phyloP scores from a whole-genome alignment of 495 filamentous ascomycete genomes.

The Penicillium antarcticum region DNA sequence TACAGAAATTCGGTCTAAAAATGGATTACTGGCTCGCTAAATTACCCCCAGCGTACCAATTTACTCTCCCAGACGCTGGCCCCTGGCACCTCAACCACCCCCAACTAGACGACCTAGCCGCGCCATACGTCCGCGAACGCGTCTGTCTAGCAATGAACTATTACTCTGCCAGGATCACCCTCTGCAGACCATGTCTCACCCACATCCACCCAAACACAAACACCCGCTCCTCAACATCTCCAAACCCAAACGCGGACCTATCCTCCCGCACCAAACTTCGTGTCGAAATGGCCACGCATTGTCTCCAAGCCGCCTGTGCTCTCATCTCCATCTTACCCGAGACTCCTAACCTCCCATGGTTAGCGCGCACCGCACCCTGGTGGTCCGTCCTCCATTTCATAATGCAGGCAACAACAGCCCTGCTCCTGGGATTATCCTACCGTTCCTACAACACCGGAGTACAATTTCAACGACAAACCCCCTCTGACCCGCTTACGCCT shows the following conservation, averaged over 20 bases:
- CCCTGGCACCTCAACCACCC: constrained; percentile 17
- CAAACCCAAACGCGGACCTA: constrained; percentile 19
- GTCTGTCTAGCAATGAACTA: constrained; percentile 51
- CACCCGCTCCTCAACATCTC: neutral
- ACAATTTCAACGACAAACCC: too few species aligned
- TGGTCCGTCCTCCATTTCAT: constrained; percentile 61
- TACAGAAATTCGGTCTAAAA: constrained; percentile 39
- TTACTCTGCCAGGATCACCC: constrained; percentile 52
- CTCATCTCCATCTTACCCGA: constrained; percentile 51
- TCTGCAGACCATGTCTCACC: constrained; percentile 57
- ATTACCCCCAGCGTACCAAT: constrained; percentile 45
- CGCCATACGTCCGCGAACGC: constrained; percentile 22
- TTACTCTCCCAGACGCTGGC: constrained; percentile 25
- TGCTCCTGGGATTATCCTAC: constrained; percentile 52
- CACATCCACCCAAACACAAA: constrained; percentile 3
- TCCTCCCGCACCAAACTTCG: constrained; percentile 41
- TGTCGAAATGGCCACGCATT: constrained; percentile 46
- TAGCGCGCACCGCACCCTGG: constrained; percentile 54
- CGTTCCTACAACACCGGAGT: constrained; percentile 2
- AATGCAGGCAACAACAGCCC: constrained; percentile 57
- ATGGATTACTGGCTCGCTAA: constrained; percentile 52
- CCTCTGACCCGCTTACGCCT: neutral
- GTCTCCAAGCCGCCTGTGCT: constrained; percentile 53
- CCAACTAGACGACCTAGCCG: constrained; percentile 12
- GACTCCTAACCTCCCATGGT: constrained; percentile 27